phyloP scores from a whole-genome alignment of 768 basidiomycete genomes.

The Chalciporus chontae region DNA sequence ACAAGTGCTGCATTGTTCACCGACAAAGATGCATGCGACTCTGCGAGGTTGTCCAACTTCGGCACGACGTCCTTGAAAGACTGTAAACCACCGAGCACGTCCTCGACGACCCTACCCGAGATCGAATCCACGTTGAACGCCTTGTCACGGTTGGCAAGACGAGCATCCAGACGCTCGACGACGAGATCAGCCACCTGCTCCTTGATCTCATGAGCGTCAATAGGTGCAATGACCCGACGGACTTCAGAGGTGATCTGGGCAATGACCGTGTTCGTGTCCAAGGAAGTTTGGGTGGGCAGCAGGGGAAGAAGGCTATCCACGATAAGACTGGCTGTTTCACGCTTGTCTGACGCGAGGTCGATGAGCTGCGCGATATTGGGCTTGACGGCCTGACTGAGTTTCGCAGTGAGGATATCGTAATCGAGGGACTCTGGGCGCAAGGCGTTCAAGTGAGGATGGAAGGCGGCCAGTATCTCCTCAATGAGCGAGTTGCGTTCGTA shows the following conservation, averaged over 20 bases:
- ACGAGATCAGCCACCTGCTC: slow-evolving; percentile 88
- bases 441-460: slow-evolving; percentile 59
- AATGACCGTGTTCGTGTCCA: slow-evolving; percentile 56
- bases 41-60: slow-evolving; percentile 39
- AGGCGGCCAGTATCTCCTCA: slow-evolving; percentile 52
- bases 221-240: slow-evolving; percentile 64
- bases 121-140: slow-evolving; percentile 60
- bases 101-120: slow-evolving; percentile 51
- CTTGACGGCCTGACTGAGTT: slow-evolving; percentile 81
- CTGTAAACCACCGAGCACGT: slow-evolving; percentile 43
- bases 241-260: slow-evolving; percentile 65
- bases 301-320: slow-evolving; percentile 69
- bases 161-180: slow-evolving; percentile 79
- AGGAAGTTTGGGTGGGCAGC: slow-evolving; percentile 42
- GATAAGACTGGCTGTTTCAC: slow-evolving; percentile 81
- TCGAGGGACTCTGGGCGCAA: slow-evolving; percentile 68
- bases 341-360: slow-evolving; percentile 84
- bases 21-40: slow-evolving; percentile 41
- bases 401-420: slow-evolving; percentile 71
- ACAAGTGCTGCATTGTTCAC: slow-evolving; percentile 37
- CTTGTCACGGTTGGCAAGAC: slow-evolving; percentile 75
- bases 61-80: slow-evolving; percentile 39
- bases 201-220: slow-evolving; percentile 84
- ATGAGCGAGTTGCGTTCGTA: slow-evolving; percentile 57
- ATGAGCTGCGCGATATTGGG: slow-evolving; percentile 87